phyloP scores from a whole-genome alignment of 139 green algal species.

The Zygnema circumcarinatum region DNA sequence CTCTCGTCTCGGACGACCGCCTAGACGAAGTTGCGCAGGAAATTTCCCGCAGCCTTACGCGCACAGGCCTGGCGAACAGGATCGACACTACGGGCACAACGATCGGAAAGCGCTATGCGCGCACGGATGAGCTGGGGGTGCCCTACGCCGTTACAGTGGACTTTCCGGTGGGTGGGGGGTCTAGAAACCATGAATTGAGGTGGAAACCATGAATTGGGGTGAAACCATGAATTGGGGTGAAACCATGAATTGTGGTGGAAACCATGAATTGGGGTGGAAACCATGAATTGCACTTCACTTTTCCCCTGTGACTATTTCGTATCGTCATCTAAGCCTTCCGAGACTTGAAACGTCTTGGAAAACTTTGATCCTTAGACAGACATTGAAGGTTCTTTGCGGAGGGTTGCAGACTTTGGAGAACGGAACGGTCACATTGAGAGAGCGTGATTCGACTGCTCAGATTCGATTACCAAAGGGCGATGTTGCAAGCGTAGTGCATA shows the following conservation, averaged over 20 bases:
- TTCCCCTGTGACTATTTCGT: not conserved
- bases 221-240: too few relatives aligned
- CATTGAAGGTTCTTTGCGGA: too few relatives aligned
- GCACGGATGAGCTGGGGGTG: constrained; percentile 93
- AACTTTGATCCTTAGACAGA: too few relatives aligned
- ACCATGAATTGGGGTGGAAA: too few relatives aligned
- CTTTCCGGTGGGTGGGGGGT: constrained; percentile 62
- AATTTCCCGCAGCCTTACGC: constrained; percentile 70
- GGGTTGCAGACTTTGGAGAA: constrained; percentile 72
- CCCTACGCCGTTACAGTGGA: constrained; percentile 97
- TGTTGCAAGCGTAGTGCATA: constrained; percentile 73
- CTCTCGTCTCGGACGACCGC: constrained; percentile 76
- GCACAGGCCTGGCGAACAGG: constrained; percentile 81
- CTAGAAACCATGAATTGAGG: too few relatives aligned
- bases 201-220: too few relatives aligned
- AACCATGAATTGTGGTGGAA: too few relatives aligned
- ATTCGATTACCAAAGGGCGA: constrained; percentile 79
- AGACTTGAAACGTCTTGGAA: too few relatives aligned
- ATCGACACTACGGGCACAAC: constrained; percentile 89
- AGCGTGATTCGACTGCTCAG: constrained; percentile 89
- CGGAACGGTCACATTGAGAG: constrained; percentile 88
- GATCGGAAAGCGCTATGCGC: constrained; percentile 92
- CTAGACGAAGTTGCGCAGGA: constrained; percentile 71
- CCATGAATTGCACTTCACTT: too few relatives aligned
- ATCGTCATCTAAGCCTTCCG: not conserved